Evolutionary conservation across 2,329 filamentous ascomycete genomes (phyloP).

Genomic region (Cordyceps tenuipes): DNA sequence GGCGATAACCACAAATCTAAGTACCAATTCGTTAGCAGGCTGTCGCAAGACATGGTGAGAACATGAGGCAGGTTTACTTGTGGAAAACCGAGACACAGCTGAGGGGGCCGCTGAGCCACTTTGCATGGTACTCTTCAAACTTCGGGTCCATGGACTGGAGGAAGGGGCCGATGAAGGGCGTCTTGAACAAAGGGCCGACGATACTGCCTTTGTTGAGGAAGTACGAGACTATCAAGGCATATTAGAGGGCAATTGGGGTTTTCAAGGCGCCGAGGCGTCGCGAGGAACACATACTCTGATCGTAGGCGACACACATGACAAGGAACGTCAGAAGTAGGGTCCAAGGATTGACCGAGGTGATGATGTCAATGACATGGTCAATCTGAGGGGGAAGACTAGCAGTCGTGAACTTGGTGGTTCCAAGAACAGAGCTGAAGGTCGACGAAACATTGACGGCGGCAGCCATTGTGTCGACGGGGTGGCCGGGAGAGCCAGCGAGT

Average conservation of each 20-base stretch:
- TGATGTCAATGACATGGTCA: conserved; percentile 44
- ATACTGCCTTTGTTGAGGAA: conserved; percentile 68
- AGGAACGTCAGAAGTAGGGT: conserved; percentile 64
- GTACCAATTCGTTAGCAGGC: neutral
- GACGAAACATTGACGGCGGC: conserved; percentile 55
- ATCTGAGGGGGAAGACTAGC: conserved; percentile 47
- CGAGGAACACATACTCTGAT: conserved; percentile 63
- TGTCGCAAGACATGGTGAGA: neutral
- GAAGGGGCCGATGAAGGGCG: conserved; percentile 91
- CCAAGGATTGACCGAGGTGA: conserved; percentile 49
- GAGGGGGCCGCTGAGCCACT: conserved; percentile 84
- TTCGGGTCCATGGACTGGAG: conserved; percentile 85
- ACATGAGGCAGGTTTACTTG: conserved; percentile 55
- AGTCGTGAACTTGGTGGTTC: conserved; percentile 46
- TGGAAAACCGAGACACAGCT: conserved; percentile 99
- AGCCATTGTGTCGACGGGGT: conserved; percentile 33
- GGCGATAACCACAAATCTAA: conserved; percentile 91
- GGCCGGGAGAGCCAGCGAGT: neutral
- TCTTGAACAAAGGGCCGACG: conserved; percentile 64
- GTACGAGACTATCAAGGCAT: conserved; percentile 56
- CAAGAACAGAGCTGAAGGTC: conserved; percentile 62
- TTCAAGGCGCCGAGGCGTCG: neutral
- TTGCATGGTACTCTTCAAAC: conserved; percentile 82
- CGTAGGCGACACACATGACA: conserved; percentile 67
- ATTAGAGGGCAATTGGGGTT: conserved; percentile 11